Evolutionary conservation across 805 yeast species (phyloP), one percentile per base, ranked within the genome.

Genomic region (Peterozyma xylosa): DNA sequence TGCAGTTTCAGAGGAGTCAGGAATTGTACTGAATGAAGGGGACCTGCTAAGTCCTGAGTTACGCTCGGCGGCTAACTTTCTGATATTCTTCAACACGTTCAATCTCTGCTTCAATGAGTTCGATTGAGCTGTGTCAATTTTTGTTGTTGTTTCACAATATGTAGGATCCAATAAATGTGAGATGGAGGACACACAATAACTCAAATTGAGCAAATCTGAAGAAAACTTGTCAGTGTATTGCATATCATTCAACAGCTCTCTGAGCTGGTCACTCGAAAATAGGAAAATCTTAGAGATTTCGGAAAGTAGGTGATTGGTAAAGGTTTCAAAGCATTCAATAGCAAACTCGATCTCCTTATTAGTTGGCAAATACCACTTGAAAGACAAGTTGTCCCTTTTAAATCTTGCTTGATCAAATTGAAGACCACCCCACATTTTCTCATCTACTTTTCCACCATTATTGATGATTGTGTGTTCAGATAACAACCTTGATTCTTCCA

Each of bases 341-440:
- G 95, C 90, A 54, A 76, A 74, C 0, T 65, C 64, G 2, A 86
- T 64, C 39, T 82, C 89, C 2, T 53, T 60, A 2, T 60, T 60
- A 1, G 68, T 55, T 0, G 98, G 97, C 1, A 71, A 58, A 53
- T 81, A 87, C 99, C 99, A 91, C 1, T 70, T 64, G 50, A 88
- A 80, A 1, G 68, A 53, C 32, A 85, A 58, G 48, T 75, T 73
- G 11, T 72, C 73, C 11, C 54, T 45, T 1, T 68, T 56, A 42
- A 81, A 78, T 48, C 86, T 67, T 15, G 60, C 53, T 0, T 68
- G 61, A 48, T 73, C 76, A 51, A 80, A 77, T 51, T 82, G 88
- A 46, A 76, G 71, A 0, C 79, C 88, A 38, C 95, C 95, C 95
- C 95, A 86, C 46, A 81, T 73, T 17, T 69, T 69, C 41, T 71